Conservation (phyloP, 768 basidiomycete genomes). For the Phlebiopsis flavidoalba region DNA sequence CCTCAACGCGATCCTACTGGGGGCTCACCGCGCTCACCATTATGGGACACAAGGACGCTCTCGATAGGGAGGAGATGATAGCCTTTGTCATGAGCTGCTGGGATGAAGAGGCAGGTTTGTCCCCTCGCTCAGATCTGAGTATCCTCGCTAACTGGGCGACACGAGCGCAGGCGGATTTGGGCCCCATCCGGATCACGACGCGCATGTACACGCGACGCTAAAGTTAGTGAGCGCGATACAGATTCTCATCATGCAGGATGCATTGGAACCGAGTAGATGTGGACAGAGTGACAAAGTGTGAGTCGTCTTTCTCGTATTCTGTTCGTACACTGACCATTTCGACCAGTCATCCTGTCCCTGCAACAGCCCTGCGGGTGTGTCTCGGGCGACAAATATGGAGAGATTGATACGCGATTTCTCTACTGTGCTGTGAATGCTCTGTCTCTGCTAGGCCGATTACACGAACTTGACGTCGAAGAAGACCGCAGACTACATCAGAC, state of each 20-base stretch:
- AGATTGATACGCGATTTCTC: constrained; percentile 85
- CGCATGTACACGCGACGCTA: constrained; percentile 79
- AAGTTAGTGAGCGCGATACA: constrained; percentile 93
- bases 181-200: constrained; percentile 91
- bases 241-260: constrained; percentile 81
- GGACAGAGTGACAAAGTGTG: constrained; percentile 71
- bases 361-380: constrained; percentile 85
- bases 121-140: neutral
- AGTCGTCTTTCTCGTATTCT: constrained; percentile 21
- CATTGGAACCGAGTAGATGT: constrained; percentile 67
- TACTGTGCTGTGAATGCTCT: constrained; percentile 85
- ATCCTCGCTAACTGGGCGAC: constrained; percentile 6
- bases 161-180: constrained; percentile 73
- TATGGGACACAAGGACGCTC: constrained; percentile 72
- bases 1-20: constrained; percentile 96
- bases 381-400: constrained; percentile 88
- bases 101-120: constrained; percentile 68
- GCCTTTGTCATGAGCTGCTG: constrained; percentile 92
- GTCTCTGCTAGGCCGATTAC: constrained; percentile 72
- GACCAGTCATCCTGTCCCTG: constrained; percentile 72
- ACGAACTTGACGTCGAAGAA: constrained; percentile 61
- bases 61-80: constrained; percentile 81
- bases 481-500: constrained; percentile 65
- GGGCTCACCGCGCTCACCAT: constrained; percentile 83
- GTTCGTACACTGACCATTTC: neutral